Percentiles rank a stretch among this genome's conserved stretches.
phyloP scores from a whole-genome alignment of 306 rosid genomes.

The Lathyrus aphaca region DNA sequence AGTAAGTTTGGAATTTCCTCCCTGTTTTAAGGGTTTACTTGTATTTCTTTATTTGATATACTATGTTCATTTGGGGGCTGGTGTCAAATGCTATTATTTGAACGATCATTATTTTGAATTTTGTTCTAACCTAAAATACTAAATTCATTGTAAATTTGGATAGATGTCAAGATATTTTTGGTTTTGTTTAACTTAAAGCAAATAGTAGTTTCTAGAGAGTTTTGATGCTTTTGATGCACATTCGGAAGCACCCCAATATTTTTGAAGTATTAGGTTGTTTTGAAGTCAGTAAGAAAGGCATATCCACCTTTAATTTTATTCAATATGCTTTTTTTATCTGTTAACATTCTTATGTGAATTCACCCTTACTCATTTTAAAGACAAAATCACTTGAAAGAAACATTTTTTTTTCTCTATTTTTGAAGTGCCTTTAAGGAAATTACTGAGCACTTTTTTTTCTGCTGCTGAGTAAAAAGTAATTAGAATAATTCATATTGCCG shows the following conservation, averaged over 20 bases:
- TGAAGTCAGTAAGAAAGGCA: neutral
- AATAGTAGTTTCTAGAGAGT: neutral
- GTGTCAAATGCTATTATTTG: conserved; percentile 14
- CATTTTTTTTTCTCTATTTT: neutral
- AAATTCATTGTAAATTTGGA: neutral
- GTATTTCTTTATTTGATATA: neutral
- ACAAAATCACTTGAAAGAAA: neutral
- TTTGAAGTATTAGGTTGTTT: neutral
- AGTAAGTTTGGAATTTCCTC: conserved; percentile 39
- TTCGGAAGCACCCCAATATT: neutral
- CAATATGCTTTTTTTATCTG: neutral
- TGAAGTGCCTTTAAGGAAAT: conserved; percentile 6
- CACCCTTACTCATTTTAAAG: neutral
- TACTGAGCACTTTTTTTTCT: neutral
- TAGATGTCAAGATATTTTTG: conserved; percentile 13
- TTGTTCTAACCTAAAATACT: too few species aligned
- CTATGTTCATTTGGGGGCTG: neutral
- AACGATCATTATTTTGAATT: neutral
- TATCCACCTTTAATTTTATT: conserved; percentile 10
- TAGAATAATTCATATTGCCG: conserved; percentile 4
- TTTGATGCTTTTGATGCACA: conserved; percentile 7
- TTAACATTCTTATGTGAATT: neutral
- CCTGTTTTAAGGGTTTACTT: neutral
- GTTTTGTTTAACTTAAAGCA: neutral
- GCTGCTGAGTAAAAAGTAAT: neutral